Percentiles rank a stretch among this genome's conserved stretches.
Conservation (phyloP, 306 rosid genomes). For the Trifolium fragiferum region DNA sequence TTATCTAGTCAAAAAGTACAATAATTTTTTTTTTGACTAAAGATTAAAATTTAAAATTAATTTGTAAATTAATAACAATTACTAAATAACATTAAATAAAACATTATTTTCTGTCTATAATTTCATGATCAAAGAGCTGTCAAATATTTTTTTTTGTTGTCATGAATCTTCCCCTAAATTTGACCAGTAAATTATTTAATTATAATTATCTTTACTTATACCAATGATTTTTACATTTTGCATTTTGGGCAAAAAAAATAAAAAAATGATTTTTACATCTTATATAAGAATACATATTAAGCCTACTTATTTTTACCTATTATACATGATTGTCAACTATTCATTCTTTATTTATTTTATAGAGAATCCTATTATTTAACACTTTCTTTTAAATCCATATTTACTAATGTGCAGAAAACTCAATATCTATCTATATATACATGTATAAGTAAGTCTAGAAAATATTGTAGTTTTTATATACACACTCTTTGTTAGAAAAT, state of each 20-base stretch:
- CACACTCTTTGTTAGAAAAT: not conserved
- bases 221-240: not conserved
- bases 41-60: no score
- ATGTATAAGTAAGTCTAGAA: not conserved
- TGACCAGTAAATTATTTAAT: not conserved
- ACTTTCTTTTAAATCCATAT: not conserved
- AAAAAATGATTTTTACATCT: not conserved
- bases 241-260: no score
- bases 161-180: not conserved
- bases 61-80: no score
- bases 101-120: not conserved
- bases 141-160: no score
- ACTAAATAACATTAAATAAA: no score
- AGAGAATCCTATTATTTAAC: not conserved
- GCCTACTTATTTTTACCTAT: not conserved
- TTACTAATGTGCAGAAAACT: not conserved
- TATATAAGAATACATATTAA: not conserved
- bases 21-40: no score
- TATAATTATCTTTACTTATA: not conserved
- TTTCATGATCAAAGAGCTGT: no score
- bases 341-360: not conserved
- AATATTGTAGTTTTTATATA: not conserved
- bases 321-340: not conserved
- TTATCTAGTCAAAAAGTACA: no score
- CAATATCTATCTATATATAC: not conserved